Conservation (phyloP, 1,284 basidiomycete genomes). For the Naganishia cerealis region DNA sequence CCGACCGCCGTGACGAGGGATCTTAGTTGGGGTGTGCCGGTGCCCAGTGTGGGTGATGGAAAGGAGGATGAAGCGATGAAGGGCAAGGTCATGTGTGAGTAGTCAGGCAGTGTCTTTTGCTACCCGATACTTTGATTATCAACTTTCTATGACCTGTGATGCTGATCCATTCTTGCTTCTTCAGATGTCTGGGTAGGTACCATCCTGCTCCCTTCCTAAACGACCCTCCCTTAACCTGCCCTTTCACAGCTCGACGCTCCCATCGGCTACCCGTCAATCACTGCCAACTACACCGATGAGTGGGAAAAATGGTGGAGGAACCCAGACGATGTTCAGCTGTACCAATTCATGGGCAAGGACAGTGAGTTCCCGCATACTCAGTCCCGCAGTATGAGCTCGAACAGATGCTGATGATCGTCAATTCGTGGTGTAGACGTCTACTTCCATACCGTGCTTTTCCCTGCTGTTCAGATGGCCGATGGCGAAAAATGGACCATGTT, state of each 20-base stretch:
- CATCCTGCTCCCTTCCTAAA: background rate
- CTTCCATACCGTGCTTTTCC: conserved; percentile 97
- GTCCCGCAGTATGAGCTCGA: background rate
- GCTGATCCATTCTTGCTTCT: background rate
- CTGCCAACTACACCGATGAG: conserved; percentile 87
- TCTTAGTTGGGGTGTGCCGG: conserved; percentile 93
- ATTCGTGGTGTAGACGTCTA: conserved; percentile 66
- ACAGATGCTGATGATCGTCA: conserved; percentile 1
- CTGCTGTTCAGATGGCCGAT: conserved; percentile 84
- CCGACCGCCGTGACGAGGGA: conserved; percentile 93
- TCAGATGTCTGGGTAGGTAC: conserved; percentile 76
- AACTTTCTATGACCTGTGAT: conserved; percentile 36
- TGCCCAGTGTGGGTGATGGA: conserved; percentile 70
- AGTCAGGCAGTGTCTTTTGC: background rate
- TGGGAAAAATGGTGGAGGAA: conserved; percentile 99
- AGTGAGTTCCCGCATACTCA: conserved; percentile 53
- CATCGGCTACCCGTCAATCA: conserved; percentile 96
- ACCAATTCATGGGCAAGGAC: conserved; percentile 99
- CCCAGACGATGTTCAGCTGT: conserved; percentile 83
- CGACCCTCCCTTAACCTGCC: background rate
- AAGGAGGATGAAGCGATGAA: conserved; percentile 76
- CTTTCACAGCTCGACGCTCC: conserved; percentile 84
- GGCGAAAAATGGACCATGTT: conserved; percentile 90
- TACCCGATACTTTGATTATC: conserved; percentile 24
- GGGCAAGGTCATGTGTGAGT: conserved; percentile 92